These are phyloP conservation scores for Aspergillus tubingensis DNA, from an alignment of 2,329 filamentous ascomycete species.

Conservation along the genomic window DNA sequence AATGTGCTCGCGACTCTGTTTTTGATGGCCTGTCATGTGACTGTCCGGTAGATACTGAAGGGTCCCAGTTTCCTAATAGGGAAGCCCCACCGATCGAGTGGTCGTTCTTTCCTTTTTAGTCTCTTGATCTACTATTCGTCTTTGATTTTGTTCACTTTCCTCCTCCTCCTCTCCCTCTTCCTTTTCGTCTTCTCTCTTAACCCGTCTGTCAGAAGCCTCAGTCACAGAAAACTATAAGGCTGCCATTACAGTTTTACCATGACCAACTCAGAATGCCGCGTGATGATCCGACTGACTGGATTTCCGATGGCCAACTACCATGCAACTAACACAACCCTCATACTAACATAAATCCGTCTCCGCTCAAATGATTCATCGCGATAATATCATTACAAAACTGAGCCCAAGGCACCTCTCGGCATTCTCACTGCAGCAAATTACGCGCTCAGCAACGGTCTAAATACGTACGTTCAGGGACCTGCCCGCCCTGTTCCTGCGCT, in stretches of 20 bases:
- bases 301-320: neutral
- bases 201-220: neutral
- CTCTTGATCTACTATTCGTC: neutral
- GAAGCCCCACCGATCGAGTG: neutral
- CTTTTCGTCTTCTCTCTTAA: neutral
- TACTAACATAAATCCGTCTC: neutral
- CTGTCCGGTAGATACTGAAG: neutral
- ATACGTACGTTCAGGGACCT: neutral
- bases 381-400: neutral
- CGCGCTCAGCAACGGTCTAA: neutral
- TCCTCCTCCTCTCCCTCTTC: neutral
- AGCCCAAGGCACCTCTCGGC: neutral
- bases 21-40: neutral
- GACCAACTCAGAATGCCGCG: neutral
- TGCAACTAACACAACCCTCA: neutral
- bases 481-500: conserved; percentile 1
- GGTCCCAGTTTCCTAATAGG: neutral
- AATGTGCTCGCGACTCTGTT: neutral
- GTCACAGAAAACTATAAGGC: neutral
- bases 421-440: neutral
- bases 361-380: neutral
- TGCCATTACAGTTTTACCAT: neutral
- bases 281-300: neutral
- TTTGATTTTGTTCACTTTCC: neutral
- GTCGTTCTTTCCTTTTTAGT: neutral